phyloP scores from a whole-genome alignment of 176 grass and related monocot genomes.

The Aegilops sharonensis region DNA sequence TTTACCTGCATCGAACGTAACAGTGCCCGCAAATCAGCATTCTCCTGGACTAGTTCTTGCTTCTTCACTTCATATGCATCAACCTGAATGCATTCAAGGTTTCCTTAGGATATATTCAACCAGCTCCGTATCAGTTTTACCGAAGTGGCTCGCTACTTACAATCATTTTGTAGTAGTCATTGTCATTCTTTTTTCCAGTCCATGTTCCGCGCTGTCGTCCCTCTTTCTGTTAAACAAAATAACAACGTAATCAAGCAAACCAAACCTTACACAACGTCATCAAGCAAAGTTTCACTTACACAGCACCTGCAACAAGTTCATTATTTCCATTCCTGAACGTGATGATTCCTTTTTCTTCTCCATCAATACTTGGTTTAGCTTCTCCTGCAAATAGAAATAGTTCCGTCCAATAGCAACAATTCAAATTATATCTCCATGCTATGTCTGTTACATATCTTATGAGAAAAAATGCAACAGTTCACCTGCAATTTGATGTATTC shows the following conservation, averaged over 20 bases:
- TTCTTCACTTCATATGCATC: conserved; percentile 99
- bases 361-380: conserved; percentile 85
- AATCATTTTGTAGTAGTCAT: conserved; percentile 98
- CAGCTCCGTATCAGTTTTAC: background rate
- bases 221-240: conserved; percentile 79
- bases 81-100: conserved; percentile 46
- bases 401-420: conserved; percentile 1
- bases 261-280: background rate
- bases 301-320: conserved; percentile 91
- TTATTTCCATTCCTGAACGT: conserved; percentile 97
- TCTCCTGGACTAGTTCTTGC: conserved; percentile 92
- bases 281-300: background rate
- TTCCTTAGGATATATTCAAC: conserved; percentile 29
- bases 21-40: conserved; percentile 80
- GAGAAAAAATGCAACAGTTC: conserved; percentile 28
- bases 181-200: conserved; percentile 96
- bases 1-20: conserved; percentile 97
- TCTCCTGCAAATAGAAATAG: conserved; percentile 61
- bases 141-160: conserved; percentile 48
- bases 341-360: conserved; percentile 99
- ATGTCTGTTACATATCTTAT: background rate
- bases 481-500: conserved; percentile 98
- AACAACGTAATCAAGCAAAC: conserved; percentile 10
- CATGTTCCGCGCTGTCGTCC: conserved; percentile 91
- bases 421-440: background rate